phyloP scores from a whole-genome alignment of 768 basidiomycete genomes.

The Coprinopsis marcescibilis region DNA sequence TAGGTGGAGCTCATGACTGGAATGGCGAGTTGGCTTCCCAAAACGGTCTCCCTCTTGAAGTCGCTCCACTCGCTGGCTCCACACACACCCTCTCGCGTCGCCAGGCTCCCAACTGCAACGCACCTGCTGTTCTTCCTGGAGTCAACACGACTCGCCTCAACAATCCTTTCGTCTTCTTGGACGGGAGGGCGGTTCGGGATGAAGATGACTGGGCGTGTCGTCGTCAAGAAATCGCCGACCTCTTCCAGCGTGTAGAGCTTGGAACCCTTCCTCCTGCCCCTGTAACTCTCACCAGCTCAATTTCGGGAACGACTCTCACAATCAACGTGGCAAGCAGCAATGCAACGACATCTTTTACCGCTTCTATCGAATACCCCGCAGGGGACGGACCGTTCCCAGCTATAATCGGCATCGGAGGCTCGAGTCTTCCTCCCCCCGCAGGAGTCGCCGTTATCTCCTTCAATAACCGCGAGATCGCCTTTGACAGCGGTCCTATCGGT shows the following conservation, averaged over 20 bases:
- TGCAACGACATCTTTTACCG: slow-evolving; percentile 39
- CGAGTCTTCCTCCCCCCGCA: slow-evolving; percentile 28
- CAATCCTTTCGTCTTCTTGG: slow-evolving; percentile 45
- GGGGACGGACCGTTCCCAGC: slow-evolving; percentile 42
- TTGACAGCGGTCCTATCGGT: slow-evolving; percentile 34
- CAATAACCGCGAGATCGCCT: slow-evolving; percentile 44
- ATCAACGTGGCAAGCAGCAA: slow-evolving; percentile 38
- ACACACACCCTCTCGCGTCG: too few species aligned
- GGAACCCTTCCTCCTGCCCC: slow-evolving; percentile 44
- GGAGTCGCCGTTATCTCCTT: slow-evolving; percentile 39
- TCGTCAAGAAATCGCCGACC: slow-evolving; percentile 37
- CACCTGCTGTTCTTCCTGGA: too few species aligned
- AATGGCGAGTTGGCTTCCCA: slow-evolving; percentile 29
- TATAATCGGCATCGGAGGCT: slow-evolving; percentile 43
- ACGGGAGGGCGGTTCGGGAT: slow-evolving; percentile 33
- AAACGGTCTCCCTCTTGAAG: slow-evolving; percentile 25
- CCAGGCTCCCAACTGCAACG: too few species aligned
- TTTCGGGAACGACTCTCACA: slow-evolving; percentile 30
- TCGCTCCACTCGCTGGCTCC: slow-evolving; percentile 9
- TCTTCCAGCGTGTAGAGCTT: slow-evolving; percentile 45
- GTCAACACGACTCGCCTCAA: too few species aligned
- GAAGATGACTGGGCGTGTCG: slow-evolving; percentile 46
- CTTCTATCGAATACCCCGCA: slow-evolving; percentile 35
- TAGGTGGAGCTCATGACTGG: slow-evolving; percentile 33
- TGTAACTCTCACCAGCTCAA: slow-evolving; percentile 32